Evolutionary conservation across 352 stramenopile species (phyloP), one percentile per base, ranked within the genome.

Genomic region (Elongisporangium anandrum): DNA sequence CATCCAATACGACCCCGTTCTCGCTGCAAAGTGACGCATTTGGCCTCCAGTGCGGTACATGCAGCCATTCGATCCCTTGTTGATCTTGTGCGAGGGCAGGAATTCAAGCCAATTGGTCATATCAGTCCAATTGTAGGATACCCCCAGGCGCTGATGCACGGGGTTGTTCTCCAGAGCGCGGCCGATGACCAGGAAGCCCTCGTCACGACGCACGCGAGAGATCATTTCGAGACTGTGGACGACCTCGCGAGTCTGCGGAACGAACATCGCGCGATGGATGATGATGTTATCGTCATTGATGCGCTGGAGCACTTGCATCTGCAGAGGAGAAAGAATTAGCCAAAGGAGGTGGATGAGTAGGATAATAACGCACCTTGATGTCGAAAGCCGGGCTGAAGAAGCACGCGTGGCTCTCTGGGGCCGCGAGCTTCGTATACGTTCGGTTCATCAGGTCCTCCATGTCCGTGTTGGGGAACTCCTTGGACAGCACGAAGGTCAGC

Each of bases 21-120:
- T 70, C 10, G 73, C 63, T 1, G 67, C 64, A 20, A 69, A 73
- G 20, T 73, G 66, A 22, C 73, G 73, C 19, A 86, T 52, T 57
- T 69, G 83, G n/a, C 79, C 79, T 29, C 73, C 79, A 56, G 79
- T 77, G 24, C 76, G 72, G 29, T 83, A 78, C 1, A 69, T 54
- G 55, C 77, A 87, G 16, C 77, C 75, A 17, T 45, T 45, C 2
- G 34, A 45, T 12, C 20, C 63, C 47, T 52, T 53, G 38, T 24
- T 54, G 59, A 39, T 12, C 10, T 52, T 52, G 22, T 56, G 59
- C 22, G 60, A 29, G 4, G 74, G 65, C 17, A 70, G 68, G 60
- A 89, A 81, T 13, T 74, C 67, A 39, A 78, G 66, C 51, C 75
- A 86, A 20, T 73, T 72, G 2, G 75, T 73, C 54, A 78, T 75